phyloP scores from a whole-genome alignment of 805 yeast species.

The Candida nitratophila region DNA sequence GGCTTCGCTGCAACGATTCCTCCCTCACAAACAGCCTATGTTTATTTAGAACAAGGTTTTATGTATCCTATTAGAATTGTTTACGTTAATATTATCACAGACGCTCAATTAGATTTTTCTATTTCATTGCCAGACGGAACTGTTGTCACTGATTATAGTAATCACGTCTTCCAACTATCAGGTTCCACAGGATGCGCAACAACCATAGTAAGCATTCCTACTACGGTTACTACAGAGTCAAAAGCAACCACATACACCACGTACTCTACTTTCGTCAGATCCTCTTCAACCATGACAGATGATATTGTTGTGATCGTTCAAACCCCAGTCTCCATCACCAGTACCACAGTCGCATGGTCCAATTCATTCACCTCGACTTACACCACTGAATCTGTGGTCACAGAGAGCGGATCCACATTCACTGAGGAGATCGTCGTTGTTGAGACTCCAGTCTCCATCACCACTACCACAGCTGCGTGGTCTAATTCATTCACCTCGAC shows the following conservation, averaged over 20 bases:
- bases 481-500: background rate
- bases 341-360: too few relatives aligned
- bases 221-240: background rate
- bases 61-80: slow-evolving; percentile 14
- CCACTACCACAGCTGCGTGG: background rate
- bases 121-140: slow-evolving; percentile 9
- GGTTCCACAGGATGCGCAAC: background rate
- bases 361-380: too few relatives aligned
- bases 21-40: too few relatives aligned
- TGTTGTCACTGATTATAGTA: background rate
- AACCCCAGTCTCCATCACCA: too few relatives aligned
- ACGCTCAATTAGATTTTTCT: slow-evolving; percentile 5
- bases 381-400: too few relatives aligned
- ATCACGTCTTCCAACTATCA: background rate
- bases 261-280: background rate
- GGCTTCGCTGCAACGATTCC: too few relatives aligned
- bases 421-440: background rate
- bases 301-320: too few relatives aligned
- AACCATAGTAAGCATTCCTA: background rate
- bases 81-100: slow-evolving; percentile 7
- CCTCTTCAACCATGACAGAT: too few relatives aligned
- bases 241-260: background rate
- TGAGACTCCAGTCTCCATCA: background rate
- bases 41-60: slow-evolving; percentile 7
- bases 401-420: too few relatives aligned